Base-by-base conservation (phyloP, 2,329 filamentous ascomycete species). In the Colletotrichum tamarilloi region DNA sequence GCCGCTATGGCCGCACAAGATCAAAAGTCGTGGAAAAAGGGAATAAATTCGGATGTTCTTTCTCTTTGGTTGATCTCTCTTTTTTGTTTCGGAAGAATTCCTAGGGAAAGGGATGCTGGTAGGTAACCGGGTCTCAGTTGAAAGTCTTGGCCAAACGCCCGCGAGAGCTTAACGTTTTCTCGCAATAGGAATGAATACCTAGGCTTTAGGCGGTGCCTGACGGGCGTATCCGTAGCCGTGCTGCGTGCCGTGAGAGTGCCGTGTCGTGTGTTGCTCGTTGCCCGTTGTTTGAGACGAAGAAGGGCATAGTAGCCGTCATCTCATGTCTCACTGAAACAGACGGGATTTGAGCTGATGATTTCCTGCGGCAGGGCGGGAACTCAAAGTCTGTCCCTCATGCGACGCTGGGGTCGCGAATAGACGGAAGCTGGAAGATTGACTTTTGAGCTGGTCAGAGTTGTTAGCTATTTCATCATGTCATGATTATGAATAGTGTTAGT, bases 271-370 rank as follows among this genome's bases (percentile, higher is more conserved):
- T 53, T 38, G 66, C 58, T 64, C 16, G 42, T 49, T 49, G 19
- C 42, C 24, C 42, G 32, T 42, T 73, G 67, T 59, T 60, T 52
- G 53, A 68, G 58, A 68, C 65, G 60, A 62, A 60, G 14, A 24
- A 32, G 19, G 59, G 58, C 30, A 68, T 11, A 28, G 58, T 67
- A 60, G 59, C 67, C 70, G 67, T 66, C 70, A 62, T 73, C 70
- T 66, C 46, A 65, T 57, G 60, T 73, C 32, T 53, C 12, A 46
- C 56, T 73, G 70, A 73, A 73, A 70, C 70, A 32, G 60, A 28
- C 46, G 46, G 67, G 35, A 73, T 70, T 65, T 32, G 67, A 57
- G 60, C 67, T 52, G 56, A 62, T 42, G 67, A 16, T 60, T 56
- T 53, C 46, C n/a, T 62, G 68, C 46, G 35, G 52, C 68, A 57